Conservation (phyloP, 108 stramenopile genomes). For the Schizochytrium sp. region DNA sequence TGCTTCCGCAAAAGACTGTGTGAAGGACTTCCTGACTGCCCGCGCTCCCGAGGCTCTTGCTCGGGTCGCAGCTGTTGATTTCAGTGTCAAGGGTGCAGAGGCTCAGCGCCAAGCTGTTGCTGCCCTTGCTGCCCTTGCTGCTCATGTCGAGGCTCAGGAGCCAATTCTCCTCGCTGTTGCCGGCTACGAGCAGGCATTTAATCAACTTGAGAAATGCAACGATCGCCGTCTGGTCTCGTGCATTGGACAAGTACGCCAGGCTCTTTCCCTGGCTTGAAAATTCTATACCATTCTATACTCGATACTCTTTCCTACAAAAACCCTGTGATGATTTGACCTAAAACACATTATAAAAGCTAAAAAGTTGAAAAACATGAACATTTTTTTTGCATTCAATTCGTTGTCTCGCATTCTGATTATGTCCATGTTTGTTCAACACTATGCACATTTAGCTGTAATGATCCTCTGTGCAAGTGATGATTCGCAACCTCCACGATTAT, state of each 20-base stretch:
- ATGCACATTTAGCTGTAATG: no score
- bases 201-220: conserved; percentile 9
- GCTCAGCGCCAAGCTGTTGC: conserved; percentile 17
- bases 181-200: background rate
- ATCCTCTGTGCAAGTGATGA: no score
- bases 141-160: background rate
- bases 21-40: background rate
- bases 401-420: no score
- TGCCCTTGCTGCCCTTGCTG: background rate
- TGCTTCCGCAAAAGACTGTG: background rate
- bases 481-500: no score
- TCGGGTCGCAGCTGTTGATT: conserved; percentile 3
- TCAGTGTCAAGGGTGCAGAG: background rate
- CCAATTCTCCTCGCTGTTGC: conserved; percentile 25
- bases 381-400: no score
- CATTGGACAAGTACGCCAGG: background rate
- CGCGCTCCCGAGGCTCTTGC: conserved; percentile 21
- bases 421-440: no score
- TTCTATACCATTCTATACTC: no score
- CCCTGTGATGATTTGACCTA: no score
- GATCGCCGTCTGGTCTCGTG: background rate
- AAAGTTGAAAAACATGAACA: no score
- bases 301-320: no score
- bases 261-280: no score
- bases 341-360: no score